These are phyloP conservation scores for Colletotrichum liaoningense DNA, from an alignment of 2,329 filamentous ascomycete species.

Conservation along the genomic window DNA sequence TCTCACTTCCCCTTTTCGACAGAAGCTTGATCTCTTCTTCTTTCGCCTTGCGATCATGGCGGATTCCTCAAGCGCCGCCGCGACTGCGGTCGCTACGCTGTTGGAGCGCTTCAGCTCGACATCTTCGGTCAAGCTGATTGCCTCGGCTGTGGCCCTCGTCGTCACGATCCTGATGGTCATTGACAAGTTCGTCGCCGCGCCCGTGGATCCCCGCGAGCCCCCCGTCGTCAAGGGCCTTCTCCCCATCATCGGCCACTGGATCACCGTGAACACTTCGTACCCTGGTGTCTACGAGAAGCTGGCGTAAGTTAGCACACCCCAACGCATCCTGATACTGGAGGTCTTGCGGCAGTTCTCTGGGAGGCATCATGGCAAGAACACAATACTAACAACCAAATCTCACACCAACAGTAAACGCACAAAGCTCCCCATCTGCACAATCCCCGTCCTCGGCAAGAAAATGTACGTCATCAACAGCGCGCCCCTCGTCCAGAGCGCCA, in stretches of 20 bases:
- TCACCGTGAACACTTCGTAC: conserved; percentile 53
- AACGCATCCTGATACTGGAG: too few species aligned
- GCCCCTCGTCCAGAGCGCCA: conserved; percentile 49
- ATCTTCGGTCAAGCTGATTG: background rate
- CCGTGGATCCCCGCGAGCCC: conserved; percentile 52
- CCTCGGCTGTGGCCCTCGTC: background rate
- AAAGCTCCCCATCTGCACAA: conserved; percentile 52
- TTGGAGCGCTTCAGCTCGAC: background rate
- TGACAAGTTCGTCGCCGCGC: conserved; percentile 18
- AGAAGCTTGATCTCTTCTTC: background rate
- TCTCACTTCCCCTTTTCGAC: background rate
- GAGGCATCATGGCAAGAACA: background rate
- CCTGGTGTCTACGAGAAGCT: conserved; percentile 50
- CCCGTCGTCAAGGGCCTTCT: conserved; percentile 52
- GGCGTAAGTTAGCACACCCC: conserved; percentile 43
- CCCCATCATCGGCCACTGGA: conserved; percentile 58
- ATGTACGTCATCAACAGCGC: conserved; percentile 59
- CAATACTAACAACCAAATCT: conserved; percentile 4
- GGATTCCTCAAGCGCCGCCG: background rate
- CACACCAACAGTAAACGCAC: conserved; percentile 38
- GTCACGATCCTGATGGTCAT: conserved; percentile 4
- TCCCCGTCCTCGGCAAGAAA: conserved; percentile 55
- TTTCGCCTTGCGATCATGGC: background rate
- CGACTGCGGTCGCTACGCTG: background rate
- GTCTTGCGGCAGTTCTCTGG: too few species aligned